Base-by-base conservation (phyloP, 1,139 yeast genomes). In the Geotrichum klebahnii region DNA sequence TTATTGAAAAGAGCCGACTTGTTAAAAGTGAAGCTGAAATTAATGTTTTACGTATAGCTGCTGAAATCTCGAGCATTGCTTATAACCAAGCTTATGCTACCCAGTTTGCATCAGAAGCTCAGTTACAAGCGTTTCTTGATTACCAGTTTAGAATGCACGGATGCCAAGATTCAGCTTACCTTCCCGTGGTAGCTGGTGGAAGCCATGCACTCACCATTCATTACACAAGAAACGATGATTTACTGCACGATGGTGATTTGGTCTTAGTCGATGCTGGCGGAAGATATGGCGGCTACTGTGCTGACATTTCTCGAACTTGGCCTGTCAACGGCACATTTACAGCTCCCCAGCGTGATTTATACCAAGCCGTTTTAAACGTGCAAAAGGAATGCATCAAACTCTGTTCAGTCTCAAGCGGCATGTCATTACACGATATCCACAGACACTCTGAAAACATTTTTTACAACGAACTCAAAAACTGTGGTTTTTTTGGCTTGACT, bases 231-330 rank as follows among this genome's bases (percentile, higher is more conserved):
- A 90, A 90, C 62, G 95, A 90, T 65, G 95, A 86, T 64, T 67
- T 83, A 24, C 73, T 90, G 53, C 77, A 77, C 53, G 75, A 77
- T 43, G 89, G 82, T 57, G 97, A 92, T 55, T 69, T 89, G 73
- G 96, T 90, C 5, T 78, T 92, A 46, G 88, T 92, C 4, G 99
- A 94, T 67, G 98, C 98, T 2, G 95, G 96, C 0, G 99, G 97
- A 4, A 78, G 87, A 53, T 69, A 84, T 38, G 98, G 97, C 26
- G 97, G 97, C 0, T 94, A 94, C 67, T 84, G 96, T 63, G 83
- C 97, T 1, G 99, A 94, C 67, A 92, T 94, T 43, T 89, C 97
- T 1, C 75, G 98, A 57, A 84, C 97, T 0, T 94, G 98, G 97
- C 98, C 99, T 9, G 84, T 83, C 48, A 76, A 78, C 32, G 77